phyloP scores from a whole-genome alignment of 164 flowering plant genomes.

The Stephania yunnanensis region DNA sequence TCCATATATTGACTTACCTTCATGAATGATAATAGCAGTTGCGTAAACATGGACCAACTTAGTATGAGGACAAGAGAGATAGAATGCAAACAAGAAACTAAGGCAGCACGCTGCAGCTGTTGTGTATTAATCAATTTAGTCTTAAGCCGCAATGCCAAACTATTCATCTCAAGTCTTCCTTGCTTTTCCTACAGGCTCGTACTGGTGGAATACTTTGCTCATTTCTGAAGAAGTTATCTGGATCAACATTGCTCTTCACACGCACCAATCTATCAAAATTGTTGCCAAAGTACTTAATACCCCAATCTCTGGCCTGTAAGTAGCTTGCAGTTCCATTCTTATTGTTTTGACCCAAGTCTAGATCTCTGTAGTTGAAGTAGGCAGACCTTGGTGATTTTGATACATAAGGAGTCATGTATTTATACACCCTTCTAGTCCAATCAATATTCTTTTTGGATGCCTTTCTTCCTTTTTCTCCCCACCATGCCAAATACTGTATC shows the following conservation, averaged over 20 bases:
- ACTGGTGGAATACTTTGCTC: conserved; percentile 7
- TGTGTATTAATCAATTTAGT: no score
- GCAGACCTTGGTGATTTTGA: conserved; percentile 15
- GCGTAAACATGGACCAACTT: no score
- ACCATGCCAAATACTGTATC: conserved; percentile 13
- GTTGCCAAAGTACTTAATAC: no score
- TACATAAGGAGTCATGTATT: conserved; percentile 18
- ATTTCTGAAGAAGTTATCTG: background rate
- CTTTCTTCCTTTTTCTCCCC: background rate
- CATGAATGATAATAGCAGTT: no score
- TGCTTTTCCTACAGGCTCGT: background rate
- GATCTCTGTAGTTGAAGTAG: conserved; percentile 6
- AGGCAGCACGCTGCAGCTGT: no score
- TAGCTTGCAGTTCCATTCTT: background rate
- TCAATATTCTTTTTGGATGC: conserved; percentile 7
- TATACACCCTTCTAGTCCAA: conserved; percentile 17
- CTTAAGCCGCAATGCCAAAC: no score
- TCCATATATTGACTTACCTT: no score
- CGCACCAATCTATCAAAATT: no score
- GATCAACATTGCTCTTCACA: no score
- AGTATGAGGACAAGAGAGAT: no score
- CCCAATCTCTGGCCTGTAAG: background rate
- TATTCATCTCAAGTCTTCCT: background rate
- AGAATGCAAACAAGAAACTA: no score
- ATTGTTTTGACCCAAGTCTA: conserved; percentile 2